Conservation (phyloP, 768 basidiomycete genomes). For the Phaffia tasmanica region DNA sequence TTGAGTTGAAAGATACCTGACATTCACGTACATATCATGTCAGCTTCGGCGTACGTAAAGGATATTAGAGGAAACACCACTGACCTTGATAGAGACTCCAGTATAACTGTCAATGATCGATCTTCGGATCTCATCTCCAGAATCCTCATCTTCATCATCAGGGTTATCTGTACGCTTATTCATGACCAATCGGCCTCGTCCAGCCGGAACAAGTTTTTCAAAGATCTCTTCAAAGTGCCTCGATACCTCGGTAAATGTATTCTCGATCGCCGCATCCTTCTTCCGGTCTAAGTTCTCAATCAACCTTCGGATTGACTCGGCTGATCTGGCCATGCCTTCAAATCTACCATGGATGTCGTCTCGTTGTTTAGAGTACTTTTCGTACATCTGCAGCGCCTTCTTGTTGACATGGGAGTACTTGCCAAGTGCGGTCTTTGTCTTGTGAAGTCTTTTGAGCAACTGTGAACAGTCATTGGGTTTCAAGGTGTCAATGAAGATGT, state of each 20-base stretch:
- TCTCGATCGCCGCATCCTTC: constrained; percentile 96
- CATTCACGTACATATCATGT: not conserved
- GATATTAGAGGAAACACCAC: constrained; percentile 4
- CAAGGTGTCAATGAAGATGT: not conserved
- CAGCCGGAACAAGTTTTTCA: constrained; percentile 87
- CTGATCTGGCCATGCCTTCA: constrained; percentile 82
- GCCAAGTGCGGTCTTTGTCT: constrained; percentile 81
- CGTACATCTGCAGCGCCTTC: constrained; percentile 98
- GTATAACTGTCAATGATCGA: constrained; percentile 77
- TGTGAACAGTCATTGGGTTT: constrained; percentile 35
- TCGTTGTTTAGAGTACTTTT: constrained; percentile 92
- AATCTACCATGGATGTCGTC: constrained; percentile 77
- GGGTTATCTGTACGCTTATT: constrained; percentile 49
- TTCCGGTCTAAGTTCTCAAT: constrained; percentile 88
- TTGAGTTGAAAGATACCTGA: constrained; percentile 97
- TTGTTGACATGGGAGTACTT: constrained; percentile 99
- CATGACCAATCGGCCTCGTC: constrained; percentile 80
- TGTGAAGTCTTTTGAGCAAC: constrained; percentile 87
- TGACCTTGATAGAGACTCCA: constrained; percentile 85
- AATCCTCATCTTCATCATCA: constrained; percentile 32
- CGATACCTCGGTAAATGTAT: constrained; percentile 96
- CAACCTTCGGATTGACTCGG: constrained; percentile 77
- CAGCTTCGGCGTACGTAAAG: not conserved
- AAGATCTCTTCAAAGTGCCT: constrained; percentile 96
- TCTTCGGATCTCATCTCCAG: constrained; percentile 25